A percentile compares a stretch with the other conserved stretches of the same genome.
phyloP scores from a whole-genome alignment of 2,329 filamentous ascomycete species.

The Scedosporium apiospermum region DNA sequence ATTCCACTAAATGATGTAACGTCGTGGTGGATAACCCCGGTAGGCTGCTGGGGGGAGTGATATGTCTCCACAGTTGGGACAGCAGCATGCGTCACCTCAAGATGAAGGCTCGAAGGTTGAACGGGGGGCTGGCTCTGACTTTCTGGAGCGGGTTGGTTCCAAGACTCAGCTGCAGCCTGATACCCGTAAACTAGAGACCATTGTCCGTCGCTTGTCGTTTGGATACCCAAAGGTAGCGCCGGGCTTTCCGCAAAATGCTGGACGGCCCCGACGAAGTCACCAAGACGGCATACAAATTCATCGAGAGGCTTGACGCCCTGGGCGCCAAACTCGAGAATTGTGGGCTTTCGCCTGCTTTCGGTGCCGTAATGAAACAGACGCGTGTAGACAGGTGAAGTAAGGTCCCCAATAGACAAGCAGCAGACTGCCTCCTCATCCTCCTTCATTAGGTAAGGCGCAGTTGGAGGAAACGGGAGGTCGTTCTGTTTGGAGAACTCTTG shows the following conservation, averaged over 20 bases:
- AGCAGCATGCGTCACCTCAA: background rate
- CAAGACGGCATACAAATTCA: slow-evolving; percentile 1
- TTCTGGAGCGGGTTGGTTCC: background rate
- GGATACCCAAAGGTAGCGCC: background rate
- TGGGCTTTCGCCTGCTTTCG: slow-evolving; percentile 1
- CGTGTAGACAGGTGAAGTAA: background rate
- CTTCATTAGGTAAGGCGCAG: slow-evolving; percentile 8
- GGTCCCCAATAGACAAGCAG: slow-evolving; percentile 7
- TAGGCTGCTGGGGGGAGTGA: background rate
- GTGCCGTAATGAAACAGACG: slow-evolving; percentile 1
- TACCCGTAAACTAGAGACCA: slow-evolving; percentile 1
- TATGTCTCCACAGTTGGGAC: background rate
- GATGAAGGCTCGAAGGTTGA: background rate
- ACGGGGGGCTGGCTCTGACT: background rate
- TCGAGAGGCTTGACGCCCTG: background rate
- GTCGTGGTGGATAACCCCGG: background rate
- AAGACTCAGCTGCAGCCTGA: background rate
- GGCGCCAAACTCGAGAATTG: background rate
- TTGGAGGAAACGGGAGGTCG: slow-evolving; percentile 1
- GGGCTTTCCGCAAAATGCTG: background rate
- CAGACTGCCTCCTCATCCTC: slow-evolving; percentile 10
- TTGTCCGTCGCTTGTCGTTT: background rate
- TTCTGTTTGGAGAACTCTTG: slow-evolving; percentile 1
- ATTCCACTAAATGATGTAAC: background rate
- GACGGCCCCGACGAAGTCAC: background rate